phyloP scores from a whole-genome alignment of 176 grass and related monocot genomes.

The Miscanthus lutarioriparius region DNA sequence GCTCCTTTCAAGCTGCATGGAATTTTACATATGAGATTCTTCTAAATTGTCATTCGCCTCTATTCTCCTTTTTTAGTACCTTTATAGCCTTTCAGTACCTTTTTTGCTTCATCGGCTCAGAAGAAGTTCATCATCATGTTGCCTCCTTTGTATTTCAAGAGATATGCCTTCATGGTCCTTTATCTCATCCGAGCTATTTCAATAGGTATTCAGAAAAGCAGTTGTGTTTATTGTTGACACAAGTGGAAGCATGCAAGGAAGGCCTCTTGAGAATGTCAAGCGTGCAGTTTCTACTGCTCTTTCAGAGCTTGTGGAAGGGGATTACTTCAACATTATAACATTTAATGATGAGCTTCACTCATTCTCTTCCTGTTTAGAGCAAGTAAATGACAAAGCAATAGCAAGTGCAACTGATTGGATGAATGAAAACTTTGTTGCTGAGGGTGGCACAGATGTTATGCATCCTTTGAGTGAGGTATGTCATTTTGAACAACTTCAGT shows the following conservation, averaged over 20 bases:
- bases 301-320: conserved; percentile 63
- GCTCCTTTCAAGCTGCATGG: not conserved
- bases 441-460: conserved; percentile 86
- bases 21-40: not conserved
- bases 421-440: conserved; percentile 64
- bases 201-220: conserved; percentile 81
- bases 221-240: conserved; percentile 90
- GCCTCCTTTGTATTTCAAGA: not conserved
- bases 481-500: not conserved
- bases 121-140: not conserved
- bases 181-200: conserved; percentile 24
- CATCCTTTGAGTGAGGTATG: conserved; percentile 86
- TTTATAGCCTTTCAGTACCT: not conserved
- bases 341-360: conserved; percentile 76
- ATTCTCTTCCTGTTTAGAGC: conserved; percentile 85
- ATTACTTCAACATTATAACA: conserved; percentile 89
- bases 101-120: not conserved
- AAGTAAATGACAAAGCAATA: conserved; percentile 65
- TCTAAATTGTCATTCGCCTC: not conserved
- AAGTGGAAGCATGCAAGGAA: conserved; percentile 96
- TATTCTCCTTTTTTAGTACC: not conserved
- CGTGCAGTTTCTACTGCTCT: conserved; percentile 64
- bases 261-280: conserved; percentile 87
- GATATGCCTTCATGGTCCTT: conserved; percentile 11
- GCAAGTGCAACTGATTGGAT: conserved; percentile 66